Evolutionary conservation across 495 filamentous ascomycete species (phyloP).

Genomic region (Neurospora sp.): DNA sequence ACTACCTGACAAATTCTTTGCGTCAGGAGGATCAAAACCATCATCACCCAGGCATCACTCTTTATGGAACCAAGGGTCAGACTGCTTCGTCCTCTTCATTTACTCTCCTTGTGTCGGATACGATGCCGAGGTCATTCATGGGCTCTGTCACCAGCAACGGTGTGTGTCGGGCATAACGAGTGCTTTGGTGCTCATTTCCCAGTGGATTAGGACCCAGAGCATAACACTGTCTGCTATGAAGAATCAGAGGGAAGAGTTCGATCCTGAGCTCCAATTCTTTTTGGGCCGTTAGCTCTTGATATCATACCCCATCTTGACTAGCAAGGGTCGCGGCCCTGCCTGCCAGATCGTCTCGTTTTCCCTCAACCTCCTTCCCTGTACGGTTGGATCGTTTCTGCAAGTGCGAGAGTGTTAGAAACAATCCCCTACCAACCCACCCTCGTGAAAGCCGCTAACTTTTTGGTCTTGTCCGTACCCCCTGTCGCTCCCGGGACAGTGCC

Average conservation of each 20-base stretch:
- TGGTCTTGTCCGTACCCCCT: conserved; percentile 29
- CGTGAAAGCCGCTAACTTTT: conserved; percentile 31
- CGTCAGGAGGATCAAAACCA: neutral
- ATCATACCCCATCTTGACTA: conserved; percentile 25
- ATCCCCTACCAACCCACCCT: conserved; percentile 29
- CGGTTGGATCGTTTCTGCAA: conserved; percentile 39
- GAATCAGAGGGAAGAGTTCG: neutral
- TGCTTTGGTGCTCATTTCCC: neutral
- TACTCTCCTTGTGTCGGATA: neutral
- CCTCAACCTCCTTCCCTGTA: conserved; percentile 43
- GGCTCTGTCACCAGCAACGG: neutral
- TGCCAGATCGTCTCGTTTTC: conserved; percentile 37
- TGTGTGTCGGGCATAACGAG: neutral
- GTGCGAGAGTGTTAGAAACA: conserved; percentile 34
- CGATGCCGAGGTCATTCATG: conserved; percentile 1
- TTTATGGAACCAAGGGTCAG: neutral
- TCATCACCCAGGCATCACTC: neutral
- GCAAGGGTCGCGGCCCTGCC: conserved; percentile 17
- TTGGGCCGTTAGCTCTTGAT: conserved; percentile 3
- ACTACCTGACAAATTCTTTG: neutral
- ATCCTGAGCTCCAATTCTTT: neutral
- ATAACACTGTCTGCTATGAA: conserved; percentile 15
- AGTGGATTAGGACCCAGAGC: conserved; percentile 2
- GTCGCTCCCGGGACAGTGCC: conserved; percentile 37
- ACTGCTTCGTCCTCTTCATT: neutral